These are phyloP conservation scores for Ophiostoma montium DNA, from an alignment of 2,329 filamentous ascomycete species.

Conservation along the genomic window DNA sequence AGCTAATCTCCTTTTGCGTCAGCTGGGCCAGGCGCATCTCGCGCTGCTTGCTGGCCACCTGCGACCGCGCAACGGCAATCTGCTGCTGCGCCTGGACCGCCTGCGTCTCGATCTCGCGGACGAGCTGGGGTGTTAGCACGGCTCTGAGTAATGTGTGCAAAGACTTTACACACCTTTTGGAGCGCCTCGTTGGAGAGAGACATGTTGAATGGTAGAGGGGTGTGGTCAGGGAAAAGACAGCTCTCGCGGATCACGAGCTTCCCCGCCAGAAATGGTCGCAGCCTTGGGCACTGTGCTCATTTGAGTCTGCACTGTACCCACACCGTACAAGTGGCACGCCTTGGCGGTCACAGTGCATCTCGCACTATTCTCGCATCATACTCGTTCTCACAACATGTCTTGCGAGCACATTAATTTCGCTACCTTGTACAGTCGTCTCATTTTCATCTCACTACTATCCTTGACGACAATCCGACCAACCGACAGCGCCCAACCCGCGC, in stretches of 20 bases:
- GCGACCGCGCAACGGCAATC: slow-evolving; percentile 70
- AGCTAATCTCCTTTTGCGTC: slow-evolving; percentile 69
- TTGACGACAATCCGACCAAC: too few species aligned
- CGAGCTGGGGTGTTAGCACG: slow-evolving; percentile 40
- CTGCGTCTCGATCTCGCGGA: slow-evolving; percentile 88
- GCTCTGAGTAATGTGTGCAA: background rate
- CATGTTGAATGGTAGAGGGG: slow-evolving; percentile 36
- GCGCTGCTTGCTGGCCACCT: slow-evolving; percentile 73
- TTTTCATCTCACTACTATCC: too few species aligned
- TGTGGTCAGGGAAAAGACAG: background rate
- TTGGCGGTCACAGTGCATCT: background rate
- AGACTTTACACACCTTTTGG: slow-evolving; percentile 55
- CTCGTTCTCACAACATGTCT: too few species aligned
- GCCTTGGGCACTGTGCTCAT: background rate
- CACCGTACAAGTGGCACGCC: background rate
- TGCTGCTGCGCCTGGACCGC: slow-evolving; percentile 83
- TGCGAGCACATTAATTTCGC: too few species aligned
- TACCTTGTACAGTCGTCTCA: too few species aligned
- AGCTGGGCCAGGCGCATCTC: slow-evolving; percentile 81
- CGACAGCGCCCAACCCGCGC: too few species aligned
- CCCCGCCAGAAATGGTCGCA: background rate
- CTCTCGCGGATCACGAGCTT: background rate
- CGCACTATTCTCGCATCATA: background rate
- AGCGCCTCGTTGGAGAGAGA: slow-evolving; percentile 88
- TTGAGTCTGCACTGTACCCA: background rate